Evolutionary conservation across 768 basidiomycete species (phyloP).

Genomic region (Lentinula aciculospora): DNA sequence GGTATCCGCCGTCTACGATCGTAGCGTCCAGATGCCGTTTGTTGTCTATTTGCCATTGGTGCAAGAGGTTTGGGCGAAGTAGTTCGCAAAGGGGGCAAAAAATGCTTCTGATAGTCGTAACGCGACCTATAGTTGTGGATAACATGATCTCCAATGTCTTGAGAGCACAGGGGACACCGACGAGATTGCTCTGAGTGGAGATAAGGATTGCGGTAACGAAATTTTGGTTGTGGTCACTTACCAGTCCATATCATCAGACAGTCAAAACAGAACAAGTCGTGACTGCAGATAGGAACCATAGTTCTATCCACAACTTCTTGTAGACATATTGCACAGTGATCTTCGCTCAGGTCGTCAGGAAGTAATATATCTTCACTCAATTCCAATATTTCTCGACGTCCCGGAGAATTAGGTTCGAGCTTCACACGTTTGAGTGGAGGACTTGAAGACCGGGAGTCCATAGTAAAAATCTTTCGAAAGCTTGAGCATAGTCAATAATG

Average conservation of each 20-base stretch:
- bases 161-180: constrained; percentile 72
- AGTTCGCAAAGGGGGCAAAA: constrained; percentile 57
- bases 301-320: constrained; percentile 73
- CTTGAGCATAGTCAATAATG: too few relatives aligned
- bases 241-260: constrained; percentile 86
- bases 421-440: constrained; percentile 34
- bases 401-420: constrained; percentile 21
- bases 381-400: constrained; percentile 1
- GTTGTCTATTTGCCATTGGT: constrained; percentile 22
- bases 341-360: constrained; percentile 35
- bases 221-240: constrained; percentile 25
- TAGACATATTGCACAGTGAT: constrained; percentile 84
- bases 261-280: constrained; percentile 85
- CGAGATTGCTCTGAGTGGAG: constrained; percentile 60
- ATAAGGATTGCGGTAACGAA: not conserved
- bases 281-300: constrained; percentile 78
- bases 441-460: constrained; percentile 14
- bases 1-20: constrained; percentile 29
- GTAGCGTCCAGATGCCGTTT: constrained; percentile 19
- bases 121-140: constrained; percentile 77
- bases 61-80: constrained; percentile 28
- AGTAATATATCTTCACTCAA: constrained; percentile 15
- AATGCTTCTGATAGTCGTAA: constrained; percentile 79
- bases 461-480: not conserved
- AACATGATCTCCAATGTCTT: constrained; percentile 62